Evolutionary conservation across 1,284 basidiomycete genomes (phyloP).

Genomic region (Psilocybe mexicana): DNA sequence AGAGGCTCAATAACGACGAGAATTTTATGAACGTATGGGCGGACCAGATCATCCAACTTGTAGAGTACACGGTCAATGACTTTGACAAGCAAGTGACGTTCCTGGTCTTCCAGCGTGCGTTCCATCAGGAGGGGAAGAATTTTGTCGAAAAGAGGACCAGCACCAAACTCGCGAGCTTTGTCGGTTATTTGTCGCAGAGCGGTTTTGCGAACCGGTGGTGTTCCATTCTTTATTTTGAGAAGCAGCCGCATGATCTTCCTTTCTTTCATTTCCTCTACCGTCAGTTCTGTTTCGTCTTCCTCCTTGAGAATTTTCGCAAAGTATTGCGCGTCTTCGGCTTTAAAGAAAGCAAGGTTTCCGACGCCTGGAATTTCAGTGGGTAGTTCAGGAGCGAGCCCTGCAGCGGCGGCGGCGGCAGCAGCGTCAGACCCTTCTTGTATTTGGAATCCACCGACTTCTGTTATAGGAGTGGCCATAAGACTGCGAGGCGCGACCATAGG

Average conservation of each 20-base stretch:
- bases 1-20: conserved; percentile 99
- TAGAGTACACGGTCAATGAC: conserved; percentile 99
- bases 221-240: conserved; percentile 99
- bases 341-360: conserved; percentile 97
- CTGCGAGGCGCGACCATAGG: conserved; percentile 81
- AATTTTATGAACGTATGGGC: conserved; percentile 99
- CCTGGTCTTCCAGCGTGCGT: conserved; percentile 97
- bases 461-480: conserved; percentile 73
- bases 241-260: conserved; percentile 99
- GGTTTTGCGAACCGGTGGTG: conserved; percentile 96
- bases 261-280: conserved; percentile 99
- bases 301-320: conserved; percentile 96
- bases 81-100: conserved; percentile 97
- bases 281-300: conserved; percentile 92
- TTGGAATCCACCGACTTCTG: conserved; percentile 86
- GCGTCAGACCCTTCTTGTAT: conserved; percentile 95
- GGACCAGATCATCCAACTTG: conserved; percentile 98
- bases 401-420: conserved; percentile 81
- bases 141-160: conserved; percentile 99
- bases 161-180: conserved; percentile 97
- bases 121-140: conserved; percentile 99
- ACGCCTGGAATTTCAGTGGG: conserved; percentile 99
- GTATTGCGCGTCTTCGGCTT: conserved; percentile 96
- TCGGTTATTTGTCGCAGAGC: conserved; percentile 99
- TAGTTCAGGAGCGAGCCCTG: conserved; percentile 89